Evolutionary conservation across 768 basidiomycete species (phyloP), one percentile per base, ranked within the genome.

Genomic region (Suillus placidus): DNA sequence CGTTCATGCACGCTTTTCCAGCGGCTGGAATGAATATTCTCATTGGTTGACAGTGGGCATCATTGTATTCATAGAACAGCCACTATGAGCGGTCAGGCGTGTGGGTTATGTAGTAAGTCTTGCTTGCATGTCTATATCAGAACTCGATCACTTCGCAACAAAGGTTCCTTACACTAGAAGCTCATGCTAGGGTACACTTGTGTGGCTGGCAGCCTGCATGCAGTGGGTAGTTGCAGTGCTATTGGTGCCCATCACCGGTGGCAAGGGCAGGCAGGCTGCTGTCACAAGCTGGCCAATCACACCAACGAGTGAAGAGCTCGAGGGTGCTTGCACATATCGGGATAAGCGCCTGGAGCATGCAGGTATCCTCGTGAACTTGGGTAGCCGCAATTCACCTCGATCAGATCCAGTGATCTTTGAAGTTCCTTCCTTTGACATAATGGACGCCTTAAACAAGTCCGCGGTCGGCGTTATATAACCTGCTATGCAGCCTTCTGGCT

Each of bases 151-250:
- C 26, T 32, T 52, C 16, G 16, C 16, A 51, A 6, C 47, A 49
- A 23, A 23, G 14, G 26, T 49, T 49, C 30, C 2, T 14, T 30
- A 30, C 4, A 52, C 49, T 52, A 52, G 49, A 52, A 52, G 30
- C 16, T 7, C 26, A 54, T 32, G 2, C 32, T n/a, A 5, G 32
- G 18, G 32, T 54, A 30, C 26, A 26, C 14, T 10, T 32, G 52
- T 52, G 51, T 34, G 52, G 52, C 52, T 54, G 9, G 30, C 30
- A 32, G 52, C 52, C 52, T 54, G 32, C 52, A 54, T 20, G 52
- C 32, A 54, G 18, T 12, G 52, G 32, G 30, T 18, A 54, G 30
- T 52, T 23, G 47, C 49, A 18, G 32, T 32, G 18, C 52, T 54
- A 54, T 54, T 9, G 16, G 30, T 16, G 30, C 30, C 52, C 52